Evolutionary conservation across 176 grass and related monocot genomes (phyloP).

Genomic region (Eragrostis nindensis): DNA sequence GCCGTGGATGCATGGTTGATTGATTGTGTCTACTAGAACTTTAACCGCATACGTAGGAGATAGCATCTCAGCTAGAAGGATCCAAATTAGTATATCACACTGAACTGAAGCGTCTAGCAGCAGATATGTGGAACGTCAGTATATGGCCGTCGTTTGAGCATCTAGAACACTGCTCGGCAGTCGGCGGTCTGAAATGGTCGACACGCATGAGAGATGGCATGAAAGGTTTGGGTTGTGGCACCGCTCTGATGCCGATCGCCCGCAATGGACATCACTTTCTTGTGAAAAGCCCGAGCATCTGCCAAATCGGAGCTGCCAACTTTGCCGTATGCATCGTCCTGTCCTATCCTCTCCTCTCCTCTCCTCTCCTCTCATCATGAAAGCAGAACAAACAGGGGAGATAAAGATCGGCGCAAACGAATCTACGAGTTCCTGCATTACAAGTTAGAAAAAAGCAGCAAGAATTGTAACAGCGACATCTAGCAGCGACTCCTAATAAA

Average conservation of each 20-base stretch:
- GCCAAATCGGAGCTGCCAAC: not conserved
- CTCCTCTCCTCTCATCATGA: not conserved
- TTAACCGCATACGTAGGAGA: not conserved
- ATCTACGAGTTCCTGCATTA: not conserved
- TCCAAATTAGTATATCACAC: not conserved
- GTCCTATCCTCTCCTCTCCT: too few species aligned
- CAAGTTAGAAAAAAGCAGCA: not conserved
- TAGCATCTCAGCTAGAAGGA: not conserved
- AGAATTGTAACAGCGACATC: not conserved
- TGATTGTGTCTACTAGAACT: constrained; percentile 11
- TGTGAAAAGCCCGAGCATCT: constrained; percentile 3
- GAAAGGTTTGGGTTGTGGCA: not conserved
- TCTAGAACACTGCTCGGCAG: constrained; percentile 5
- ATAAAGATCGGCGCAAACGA: not conserved
- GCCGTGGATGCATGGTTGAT: not conserved
- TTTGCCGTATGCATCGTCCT: not conserved
- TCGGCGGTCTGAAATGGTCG: constrained; percentile 20
- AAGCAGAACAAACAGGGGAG: not conserved
- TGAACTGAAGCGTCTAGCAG: not conserved
- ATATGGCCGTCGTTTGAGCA: not conserved
- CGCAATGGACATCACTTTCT: constrained; percentile 18
- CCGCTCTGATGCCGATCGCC: constrained; percentile 19
- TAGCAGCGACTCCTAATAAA: not conserved
- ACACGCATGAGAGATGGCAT: not conserved
- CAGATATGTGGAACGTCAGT: not conserved